Evolutionary conservation across 2,329 filamentous ascomycete genomes (phyloP).

Genomic region (Boeremia lycopersici): DNA sequence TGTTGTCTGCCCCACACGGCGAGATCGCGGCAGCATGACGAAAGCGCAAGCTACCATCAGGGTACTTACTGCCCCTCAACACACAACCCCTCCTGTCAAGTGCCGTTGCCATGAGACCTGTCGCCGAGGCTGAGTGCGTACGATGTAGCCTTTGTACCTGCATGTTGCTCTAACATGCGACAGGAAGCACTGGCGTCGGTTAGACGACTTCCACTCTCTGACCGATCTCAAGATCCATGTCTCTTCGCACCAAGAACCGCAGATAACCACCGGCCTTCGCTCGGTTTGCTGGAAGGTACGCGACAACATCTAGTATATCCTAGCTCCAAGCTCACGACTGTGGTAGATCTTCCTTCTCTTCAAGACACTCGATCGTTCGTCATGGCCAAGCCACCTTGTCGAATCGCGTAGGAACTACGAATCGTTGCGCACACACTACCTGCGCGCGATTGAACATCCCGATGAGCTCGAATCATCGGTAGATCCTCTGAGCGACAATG

Average conservation of each 20-base stretch:
- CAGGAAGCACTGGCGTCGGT: slow-evolving; percentile 46
- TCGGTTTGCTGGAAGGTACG: slow-evolving; percentile 91
- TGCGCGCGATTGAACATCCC: slow-evolving; percentile 83
- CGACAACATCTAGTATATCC: background rate
- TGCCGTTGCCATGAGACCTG: slow-evolving; percentile 37
- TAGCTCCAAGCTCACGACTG: slow-evolving; percentile 7
- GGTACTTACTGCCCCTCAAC: slow-evolving; percentile 34
- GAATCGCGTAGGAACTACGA: slow-evolving; percentile 77
- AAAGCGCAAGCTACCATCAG: slow-evolving; percentile 36
- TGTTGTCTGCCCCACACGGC: slow-evolving; percentile 24
- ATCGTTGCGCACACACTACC: slow-evolving; percentile 72
- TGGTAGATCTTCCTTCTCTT: slow-evolving; percentile 79
- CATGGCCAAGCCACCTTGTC: slow-evolving; percentile 71
- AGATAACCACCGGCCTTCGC: slow-evolving; percentile 68
- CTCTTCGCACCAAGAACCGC: slow-evolving; percentile 44
- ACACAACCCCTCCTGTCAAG: slow-evolving; percentile 9
- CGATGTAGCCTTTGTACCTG: background rate
- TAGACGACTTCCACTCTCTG: slow-evolving; percentile 45
- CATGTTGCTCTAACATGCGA: slow-evolving; percentile 19
- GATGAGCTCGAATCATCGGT: slow-evolving; percentile 75
- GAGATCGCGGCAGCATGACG: slow-evolving; percentile 21
- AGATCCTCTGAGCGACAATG: slow-evolving; percentile 87
- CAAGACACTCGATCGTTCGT: slow-evolving; percentile 65
- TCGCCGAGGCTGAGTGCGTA: slow-evolving; percentile 43
- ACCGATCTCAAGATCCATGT: slow-evolving; percentile 47